Percentiles rank a stretch among this genome's conserved stretches.
These are phyloP conservation scores for Aspergillus pseudoviridinutans DNA, from an alignment of 2,329 filamentous ascomycete genomes.

Conservation along the genomic window DNA sequence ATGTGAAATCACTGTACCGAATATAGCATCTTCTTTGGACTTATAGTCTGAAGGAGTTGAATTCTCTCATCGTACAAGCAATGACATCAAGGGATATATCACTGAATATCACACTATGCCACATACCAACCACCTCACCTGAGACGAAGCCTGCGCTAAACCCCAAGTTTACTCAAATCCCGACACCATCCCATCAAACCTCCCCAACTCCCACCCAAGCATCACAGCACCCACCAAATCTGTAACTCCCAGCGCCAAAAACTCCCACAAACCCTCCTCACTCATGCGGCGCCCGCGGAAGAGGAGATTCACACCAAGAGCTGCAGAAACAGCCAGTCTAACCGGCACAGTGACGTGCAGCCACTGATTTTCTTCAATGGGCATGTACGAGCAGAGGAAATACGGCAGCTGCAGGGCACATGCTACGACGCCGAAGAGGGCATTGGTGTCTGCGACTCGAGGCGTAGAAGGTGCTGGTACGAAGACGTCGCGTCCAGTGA, in stretches of 20 bases:
- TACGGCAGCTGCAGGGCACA: slow-evolving; percentile 1
- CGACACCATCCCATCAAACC: not conserved
- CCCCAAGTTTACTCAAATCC: not conserved
- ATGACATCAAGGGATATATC: not conserved
- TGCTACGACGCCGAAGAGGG: not conserved
- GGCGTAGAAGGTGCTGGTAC: not conserved
- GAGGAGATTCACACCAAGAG: not conserved
- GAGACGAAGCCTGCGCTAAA: too few species aligned
- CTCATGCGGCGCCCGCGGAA: slow-evolving; percentile 1
- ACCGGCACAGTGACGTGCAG: not conserved
- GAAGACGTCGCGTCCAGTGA: not conserved
- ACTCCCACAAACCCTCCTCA: slow-evolving; percentile 4
- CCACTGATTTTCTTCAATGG: slow-evolving; percentile 2
- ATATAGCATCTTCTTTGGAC: too few species aligned
- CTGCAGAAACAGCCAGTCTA: not conserved
- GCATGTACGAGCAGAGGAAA: slow-evolving; percentile 5
- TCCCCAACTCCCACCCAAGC: not conserved
- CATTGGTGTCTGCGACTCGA: slow-evolving; percentile 4
- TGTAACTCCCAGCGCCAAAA: not conserved
- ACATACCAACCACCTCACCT: too few species aligned
- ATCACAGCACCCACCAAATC: slow-evolving; percentile 1
- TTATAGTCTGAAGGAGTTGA: not conserved
- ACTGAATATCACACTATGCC: not conserved
- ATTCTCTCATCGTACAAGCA: not conserved
- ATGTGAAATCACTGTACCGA: too few species aligned